phyloP scores from a whole-genome alignment of 768 basidiomycete species.

The Pleurotus pulmonarius region DNA sequence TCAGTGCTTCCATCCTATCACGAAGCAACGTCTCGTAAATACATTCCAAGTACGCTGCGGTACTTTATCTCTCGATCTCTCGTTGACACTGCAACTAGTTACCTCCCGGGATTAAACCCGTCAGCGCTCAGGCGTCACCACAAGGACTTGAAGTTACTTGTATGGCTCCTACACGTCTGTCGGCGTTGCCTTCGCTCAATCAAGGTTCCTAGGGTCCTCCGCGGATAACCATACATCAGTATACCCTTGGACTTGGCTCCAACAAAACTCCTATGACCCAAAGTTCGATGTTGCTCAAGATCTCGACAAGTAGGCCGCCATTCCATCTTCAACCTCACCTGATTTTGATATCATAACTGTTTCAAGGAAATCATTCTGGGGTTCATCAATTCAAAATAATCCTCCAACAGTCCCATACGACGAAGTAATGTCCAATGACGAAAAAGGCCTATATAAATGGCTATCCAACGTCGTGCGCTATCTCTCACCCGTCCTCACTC shows the following conservation, averaged over 20 bases:
- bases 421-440: constrained; percentile 65
- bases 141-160: constrained; percentile 77
- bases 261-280: constrained; percentile 75
- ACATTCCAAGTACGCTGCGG: constrained; percentile 65
- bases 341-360: background rate
- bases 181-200: background rate
- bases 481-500: background rate
- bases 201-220: constrained; percentile 43
- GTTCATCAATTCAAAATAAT: constrained; percentile 64
- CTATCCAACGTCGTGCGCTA: constrained; percentile 69
- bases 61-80: background rate
- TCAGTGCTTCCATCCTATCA: constrained; percentile 80
- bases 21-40: constrained; percentile 86
- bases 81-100: constrained; percentile 46
- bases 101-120: constrained; percentile 66
- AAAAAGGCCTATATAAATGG: constrained; percentile 76
- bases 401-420: constrained; percentile 74
- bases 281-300: background rate
- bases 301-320: background rate
- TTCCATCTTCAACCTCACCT: background rate
- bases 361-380: constrained; percentile 74
- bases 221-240: constrained; percentile 67
- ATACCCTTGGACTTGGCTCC: constrained; percentile 88
- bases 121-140: constrained; percentile 46
- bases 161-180: constrained; percentile 29